These are phyloP conservation scores for Sporisorium iseilematis-ciliati DNA, from an alignment of 1,284 basidiomycete genomes.

Conservation along the genomic window DNA sequence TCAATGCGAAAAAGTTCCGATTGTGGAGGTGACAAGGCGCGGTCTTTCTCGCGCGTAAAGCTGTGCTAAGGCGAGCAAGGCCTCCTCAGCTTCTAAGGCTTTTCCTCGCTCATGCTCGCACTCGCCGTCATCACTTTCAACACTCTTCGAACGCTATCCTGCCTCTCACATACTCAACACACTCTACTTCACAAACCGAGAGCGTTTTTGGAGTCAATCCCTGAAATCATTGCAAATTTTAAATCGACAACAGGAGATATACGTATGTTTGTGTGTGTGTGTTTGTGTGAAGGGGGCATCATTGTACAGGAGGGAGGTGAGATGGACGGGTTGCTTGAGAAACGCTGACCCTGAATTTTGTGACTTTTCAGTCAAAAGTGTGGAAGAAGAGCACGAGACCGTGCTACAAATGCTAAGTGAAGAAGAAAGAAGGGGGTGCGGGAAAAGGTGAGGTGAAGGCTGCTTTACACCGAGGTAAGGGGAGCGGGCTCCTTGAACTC, in stretches of 20 bases:
- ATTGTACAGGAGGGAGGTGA: slow-evolving; percentile 39
- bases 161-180: too few species aligned
- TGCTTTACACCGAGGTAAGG: slow-evolving; percentile 76
- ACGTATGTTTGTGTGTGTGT: slow-evolving; percentile 13
- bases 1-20: slow-evolving; percentile 2
- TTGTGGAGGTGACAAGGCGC: slow-evolving; percentile 13
- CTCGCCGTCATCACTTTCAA: background rate
- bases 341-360: slow-evolving; percentile 20
- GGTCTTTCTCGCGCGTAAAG: slow-evolving; percentile 12
- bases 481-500: slow-evolving; percentile 94
- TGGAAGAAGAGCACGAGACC: slow-evolving; percentile 3
- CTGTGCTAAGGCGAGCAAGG: slow-evolving; percentile 3
- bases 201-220: slow-evolving; percentile 38
- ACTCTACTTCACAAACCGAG: background rate
- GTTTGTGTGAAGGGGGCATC: slow-evolving; percentile 24
- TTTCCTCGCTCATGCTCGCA: background rate
- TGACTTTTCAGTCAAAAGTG: slow-evolving; percentile 13
- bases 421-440: background rate
- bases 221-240: slow-evolving; percentile 39
- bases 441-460: too few species aligned
- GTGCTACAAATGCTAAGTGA: slow-evolving; percentile 12
- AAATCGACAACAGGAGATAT: slow-evolving; percentile 32
- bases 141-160: background rate
- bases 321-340: slow-evolving; percentile 6
- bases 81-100: background rate